A percentile compares a stretch with the other conserved stretches of the same genome.
These are phyloP conservation scores for Amanita exitialis DNA, from an alignment of 768 basidiomycete species.

Conservation along the genomic window DNA sequence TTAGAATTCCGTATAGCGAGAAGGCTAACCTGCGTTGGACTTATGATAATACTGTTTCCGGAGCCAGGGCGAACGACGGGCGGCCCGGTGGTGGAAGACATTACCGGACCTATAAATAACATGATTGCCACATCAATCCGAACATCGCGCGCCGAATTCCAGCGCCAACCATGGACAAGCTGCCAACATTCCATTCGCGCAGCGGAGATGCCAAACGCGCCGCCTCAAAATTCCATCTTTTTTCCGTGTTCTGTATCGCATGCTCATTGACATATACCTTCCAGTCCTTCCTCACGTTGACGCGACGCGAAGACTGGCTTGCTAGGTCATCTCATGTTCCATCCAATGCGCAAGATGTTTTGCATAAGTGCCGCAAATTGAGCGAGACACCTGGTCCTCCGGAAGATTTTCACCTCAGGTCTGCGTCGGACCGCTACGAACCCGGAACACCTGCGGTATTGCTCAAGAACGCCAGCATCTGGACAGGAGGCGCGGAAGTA, in stretches of 20 bases:
- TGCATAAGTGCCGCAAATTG: conserved; percentile 41
- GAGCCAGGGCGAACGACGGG: conserved; percentile 57
- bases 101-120: neutral
- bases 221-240: conserved; percentile 14
- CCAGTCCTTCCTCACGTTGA: conserved; percentile 11
- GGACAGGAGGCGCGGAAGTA: conserved; percentile 55
- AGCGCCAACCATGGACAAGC: conserved; percentile 21
- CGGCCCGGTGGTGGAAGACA: conserved; percentile 22
- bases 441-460: conserved; percentile 52
- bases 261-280: conserved; percentile 17
- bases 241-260: conserved; percentile 15
- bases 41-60: conserved; percentile 57
- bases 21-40: conserved; percentile 41
- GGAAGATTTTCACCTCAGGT: conserved; percentile 25
- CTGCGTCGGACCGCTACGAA: conserved; percentile 51
- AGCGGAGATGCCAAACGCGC: neutral
- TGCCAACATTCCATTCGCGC: conserved; percentile 13
- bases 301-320: conserved; percentile 8
- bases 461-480: conserved; percentile 63
- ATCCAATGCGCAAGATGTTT: conserved; percentile 28
- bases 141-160: neutral
- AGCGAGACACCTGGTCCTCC: conserved; percentile 38
- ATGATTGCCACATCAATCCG: neutral
- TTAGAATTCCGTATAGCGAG: neutral
- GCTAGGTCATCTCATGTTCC: conserved; percentile 17